Base-by-base conservation (phyloP, 2,329 filamentous ascomycete genomes). In the Lecanoromycetidae sp. region DNA sequence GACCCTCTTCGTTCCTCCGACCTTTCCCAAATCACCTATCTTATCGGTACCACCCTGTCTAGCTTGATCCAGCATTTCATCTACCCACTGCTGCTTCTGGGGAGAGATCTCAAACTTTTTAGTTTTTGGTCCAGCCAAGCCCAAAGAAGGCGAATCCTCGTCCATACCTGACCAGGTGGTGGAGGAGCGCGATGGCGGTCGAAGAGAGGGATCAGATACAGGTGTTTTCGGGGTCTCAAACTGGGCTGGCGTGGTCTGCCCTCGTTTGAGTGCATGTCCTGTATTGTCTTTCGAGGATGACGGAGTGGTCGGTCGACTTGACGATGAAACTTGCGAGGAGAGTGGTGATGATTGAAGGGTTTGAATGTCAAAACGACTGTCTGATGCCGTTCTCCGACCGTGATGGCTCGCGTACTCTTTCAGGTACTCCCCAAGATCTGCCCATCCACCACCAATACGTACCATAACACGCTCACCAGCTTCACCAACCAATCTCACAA, bases 371-470 rank as follows among this genome's bases (percentile, higher is more conserved):
- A 79, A 68, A 29, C 67, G 68, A 10, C 69, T 69, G 30, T 77
- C 75, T 23, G 70, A 72, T 17, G 75, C 70, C 25, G 74, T 71
- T 36, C 76, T 79, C n/a, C 85, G 80, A 35, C 85, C 84, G 61
- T 98, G 91, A 60, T 98, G 91, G 50, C 80, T 79, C 6, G 87
- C 88, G 58, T 95, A 98, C 62, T 94, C 87, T 56, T 87, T 83
- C 34, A 98, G 72, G 60, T 95, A 98, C 63, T 96, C 91, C 30
- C 84, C 90, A 17, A 98, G 71, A 63, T 98, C 91, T 12, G 88
- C 87, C 91, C 91, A 98, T n/a, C 91, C 91, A 50, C 91, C 91
- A 10, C 91, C 91, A 10, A 98, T 90, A 29, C 91, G 84, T 6
- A 98, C 91, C 91, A 98, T 96, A 52, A 96, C 87, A 43, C 91